Evolutionary conservation across 1,284 basidiomycete genomes (phyloP).

Genomic region (Microbotryomycetes sp.): DNA sequence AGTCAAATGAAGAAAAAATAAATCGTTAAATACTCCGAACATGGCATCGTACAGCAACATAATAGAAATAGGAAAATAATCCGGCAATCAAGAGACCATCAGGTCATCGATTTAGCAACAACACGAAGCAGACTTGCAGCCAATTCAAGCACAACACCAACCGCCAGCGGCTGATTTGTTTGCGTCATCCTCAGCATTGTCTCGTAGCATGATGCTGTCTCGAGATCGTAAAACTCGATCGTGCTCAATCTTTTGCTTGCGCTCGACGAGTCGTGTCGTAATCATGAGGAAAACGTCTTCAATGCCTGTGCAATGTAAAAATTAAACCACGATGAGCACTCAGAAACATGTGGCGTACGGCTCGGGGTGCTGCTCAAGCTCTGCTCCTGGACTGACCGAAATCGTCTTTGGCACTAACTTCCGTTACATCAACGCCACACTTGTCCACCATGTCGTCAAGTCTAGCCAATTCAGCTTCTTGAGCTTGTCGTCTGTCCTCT

Average conservation of each 20-base stretch:
- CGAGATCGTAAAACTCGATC: conserved; percentile 69
- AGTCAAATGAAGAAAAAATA: too few species aligned
- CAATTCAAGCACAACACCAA: conserved; percentile 13
- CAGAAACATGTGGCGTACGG: neutral
- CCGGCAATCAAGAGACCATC: too few species aligned
- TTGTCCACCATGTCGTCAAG: conserved; percentile 61
- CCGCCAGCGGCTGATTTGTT: conserved; percentile 15
- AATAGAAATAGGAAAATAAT: too few species aligned
- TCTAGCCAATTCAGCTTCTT: conserved; percentile 51
- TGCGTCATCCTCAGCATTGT: conserved; percentile 13
- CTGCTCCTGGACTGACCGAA: conserved; percentile 51
- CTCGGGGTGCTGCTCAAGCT: too few species aligned
- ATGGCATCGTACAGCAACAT: too few species aligned
- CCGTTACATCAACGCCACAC: conserved; percentile 73
- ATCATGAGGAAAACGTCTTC: conserved; percentile 65
- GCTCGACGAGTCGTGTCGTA: conserved; percentile 65
- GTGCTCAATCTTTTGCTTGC: conserved; percentile 66
- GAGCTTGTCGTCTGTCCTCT: conserved; percentile 52
- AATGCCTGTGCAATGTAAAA: conserved; percentile 53
- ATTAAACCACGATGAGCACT: too few species aligned
- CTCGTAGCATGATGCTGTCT: conserved; percentile 66
- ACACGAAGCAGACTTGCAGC: neutral
- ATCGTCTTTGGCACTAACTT: conserved; percentile 78
- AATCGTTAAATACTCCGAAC: too few species aligned
- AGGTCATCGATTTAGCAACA: too few species aligned